phyloP scores from a whole-genome alignment of 768 basidiomycete genomes.

The Pisolithus marmoratus region DNA sequence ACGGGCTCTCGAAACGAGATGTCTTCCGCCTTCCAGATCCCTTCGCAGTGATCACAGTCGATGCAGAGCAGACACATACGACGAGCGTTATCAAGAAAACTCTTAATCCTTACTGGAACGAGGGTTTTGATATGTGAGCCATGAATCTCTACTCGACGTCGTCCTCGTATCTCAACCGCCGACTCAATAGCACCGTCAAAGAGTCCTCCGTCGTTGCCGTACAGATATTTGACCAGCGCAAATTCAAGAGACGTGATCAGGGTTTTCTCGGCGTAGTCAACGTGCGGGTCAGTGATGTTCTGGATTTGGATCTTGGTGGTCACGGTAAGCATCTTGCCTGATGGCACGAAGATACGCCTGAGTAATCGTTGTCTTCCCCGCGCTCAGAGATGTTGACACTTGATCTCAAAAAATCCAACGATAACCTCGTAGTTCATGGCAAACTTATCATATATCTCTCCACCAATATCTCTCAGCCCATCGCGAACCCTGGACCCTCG shows the following conservation, averaged over 20 bases:
- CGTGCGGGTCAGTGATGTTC: conserved; percentile 80
- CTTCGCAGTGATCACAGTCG: conserved; percentile 97
- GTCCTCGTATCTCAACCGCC: conserved; percentile 1
- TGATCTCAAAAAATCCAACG: conserved; percentile 98
- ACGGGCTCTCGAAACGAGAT: conserved; percentile 89
- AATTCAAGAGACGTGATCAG: conserved; percentile 97
- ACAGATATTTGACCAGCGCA: conserved; percentile 98
- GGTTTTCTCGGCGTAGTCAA: conserved; percentile 98
- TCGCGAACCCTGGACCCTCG: conserved; percentile 78
- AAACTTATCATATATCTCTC: conserved; percentile 96
- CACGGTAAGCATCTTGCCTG: conserved; percentile 61
- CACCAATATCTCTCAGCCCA: conserved; percentile 82
- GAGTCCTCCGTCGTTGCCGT: conserved; percentile 98
- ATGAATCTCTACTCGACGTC: not conserved
- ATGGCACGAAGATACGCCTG: not conserved
- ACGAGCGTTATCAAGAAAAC: conserved; percentile 97
- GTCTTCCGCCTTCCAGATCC: conserved; percentile 96
- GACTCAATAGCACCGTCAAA: conserved; percentile 70
- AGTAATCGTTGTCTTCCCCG: conserved; percentile 1
- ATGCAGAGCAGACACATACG: conserved; percentile 95
- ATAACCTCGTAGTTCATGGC: conserved; percentile 95
- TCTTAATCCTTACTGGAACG: conserved; percentile 94
- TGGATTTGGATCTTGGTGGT: conserved; percentile 88
- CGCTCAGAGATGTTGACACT: conserved; percentile 87
- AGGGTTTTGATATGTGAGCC: conserved; percentile 93